phyloP scores from a whole-genome alignment of 2,329 filamentous ascomycete genomes.

The Nakataea oryzae region DNA sequence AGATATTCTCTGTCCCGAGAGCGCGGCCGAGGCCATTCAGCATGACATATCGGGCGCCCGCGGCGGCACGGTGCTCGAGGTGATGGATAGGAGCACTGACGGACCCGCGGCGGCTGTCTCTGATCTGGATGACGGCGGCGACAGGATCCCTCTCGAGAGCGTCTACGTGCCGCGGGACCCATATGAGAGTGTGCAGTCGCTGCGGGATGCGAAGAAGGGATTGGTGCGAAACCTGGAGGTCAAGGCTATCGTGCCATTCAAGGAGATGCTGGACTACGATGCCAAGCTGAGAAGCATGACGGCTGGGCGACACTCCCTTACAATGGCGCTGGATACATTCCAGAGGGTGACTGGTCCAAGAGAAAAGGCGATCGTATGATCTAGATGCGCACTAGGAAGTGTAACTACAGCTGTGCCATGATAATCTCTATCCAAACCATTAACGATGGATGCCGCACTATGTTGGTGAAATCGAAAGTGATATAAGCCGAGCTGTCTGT shows the following conservation, averaged over 20 bases:
- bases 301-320: slow-evolving; percentile 59
- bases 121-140: neutral
- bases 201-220: slow-evolving; percentile 35
- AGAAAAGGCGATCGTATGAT: slow-evolving; percentile 28
- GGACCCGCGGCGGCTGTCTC: slow-evolving; percentile 14
- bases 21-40: slow-evolving; percentile 68
- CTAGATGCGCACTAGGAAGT: neutral
- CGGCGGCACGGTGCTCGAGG: slow-evolving; percentile 65
- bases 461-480: too few species aligned
- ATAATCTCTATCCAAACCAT: too few species aligned
- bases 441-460: too few species aligned
- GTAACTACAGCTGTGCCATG: neutral
- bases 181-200: slow-evolving; percentile 53
- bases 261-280: slow-evolving; percentile 94
- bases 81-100: slow-evolving; percentile 41
- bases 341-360: slow-evolving; percentile 42
- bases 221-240: slow-evolving; percentile 50
- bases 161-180: slow-evolving; percentile 88
- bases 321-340: slow-evolving; percentile 48
- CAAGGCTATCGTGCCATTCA: slow-evolving; percentile 78
- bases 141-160: slow-evolving; percentile 54
- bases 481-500: too few species aligned
- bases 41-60: slow-evolving; percentile 69
- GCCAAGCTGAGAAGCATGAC: slow-evolving; percentile 83
- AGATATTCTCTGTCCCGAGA: slow-evolving; percentile 76